These are phyloP conservation scores for Epichloe brachyelytri DNA, from an alignment of 2,329 filamentous ascomycete genomes.

Conservation along the genomic window DNA sequence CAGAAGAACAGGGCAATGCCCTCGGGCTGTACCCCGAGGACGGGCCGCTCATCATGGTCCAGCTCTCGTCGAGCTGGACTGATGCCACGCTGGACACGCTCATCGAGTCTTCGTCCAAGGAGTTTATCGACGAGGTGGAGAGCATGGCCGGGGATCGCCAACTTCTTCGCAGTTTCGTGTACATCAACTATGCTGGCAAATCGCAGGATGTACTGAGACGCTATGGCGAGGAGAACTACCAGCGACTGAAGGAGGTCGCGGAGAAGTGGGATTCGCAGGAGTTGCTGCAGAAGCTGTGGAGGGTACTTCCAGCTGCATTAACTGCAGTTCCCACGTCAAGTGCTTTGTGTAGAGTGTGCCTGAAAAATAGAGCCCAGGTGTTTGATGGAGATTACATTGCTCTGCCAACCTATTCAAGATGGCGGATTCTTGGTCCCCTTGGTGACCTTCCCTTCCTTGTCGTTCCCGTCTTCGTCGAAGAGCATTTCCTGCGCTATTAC, in stretches of 20 bases:
- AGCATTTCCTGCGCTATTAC: conserved; percentile 48
- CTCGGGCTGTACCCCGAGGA: conserved; percentile 15
- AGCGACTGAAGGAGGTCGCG: conserved; percentile 16
- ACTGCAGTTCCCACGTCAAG: not conserved
- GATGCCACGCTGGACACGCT: not conserved
- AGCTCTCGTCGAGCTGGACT: not conserved
- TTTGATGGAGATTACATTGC: too few species aligned
- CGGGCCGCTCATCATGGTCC: conserved; percentile 10
- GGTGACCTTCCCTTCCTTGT: conserved; percentile 24
- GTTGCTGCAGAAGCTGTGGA: conserved; percentile 23
- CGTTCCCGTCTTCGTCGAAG: conserved; percentile 34
- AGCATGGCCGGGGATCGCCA: conserved; percentile 18
- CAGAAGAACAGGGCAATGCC: conserved; percentile 21
- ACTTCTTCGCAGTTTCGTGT: conserved; percentile 23
- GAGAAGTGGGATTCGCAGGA: conserved; percentile 25
- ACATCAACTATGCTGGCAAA: conserved; percentile 32
- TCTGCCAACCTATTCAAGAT: too few species aligned
- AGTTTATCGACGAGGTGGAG: conserved; percentile 15
- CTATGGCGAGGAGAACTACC: conserved; percentile 27
- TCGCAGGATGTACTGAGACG: conserved; percentile 26
- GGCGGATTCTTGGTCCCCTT: too few species aligned
- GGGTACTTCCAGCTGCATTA: conserved; percentile 25
- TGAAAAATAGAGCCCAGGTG: too few species aligned
- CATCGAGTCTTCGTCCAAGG: conserved; percentile 20
- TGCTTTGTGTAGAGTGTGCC: too few species aligned